phyloP scores from a whole-genome alignment of 805 yeast species.

The Candida sakaeoensis region DNA sequence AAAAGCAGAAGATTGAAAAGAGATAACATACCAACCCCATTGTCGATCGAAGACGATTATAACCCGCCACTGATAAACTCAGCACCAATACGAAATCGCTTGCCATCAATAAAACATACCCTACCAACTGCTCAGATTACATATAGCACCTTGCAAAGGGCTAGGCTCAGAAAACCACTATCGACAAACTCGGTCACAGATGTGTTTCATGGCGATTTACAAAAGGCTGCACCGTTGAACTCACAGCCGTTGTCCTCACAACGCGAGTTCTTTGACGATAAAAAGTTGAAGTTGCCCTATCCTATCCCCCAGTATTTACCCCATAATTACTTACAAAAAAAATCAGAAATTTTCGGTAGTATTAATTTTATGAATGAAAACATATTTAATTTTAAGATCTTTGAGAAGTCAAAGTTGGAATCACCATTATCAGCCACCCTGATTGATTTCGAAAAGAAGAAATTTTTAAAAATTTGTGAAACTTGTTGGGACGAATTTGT shows the following conservation, averaged over 20 bases:
- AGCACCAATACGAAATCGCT: conserved; percentile 25
- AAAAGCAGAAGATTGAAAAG: conserved; percentile 26
- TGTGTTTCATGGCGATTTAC: conserved; percentile 45
- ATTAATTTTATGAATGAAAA: conserved; percentile 35
- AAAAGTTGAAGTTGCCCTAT: conserved; percentile 8
- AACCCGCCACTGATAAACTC: conserved; percentile 25
- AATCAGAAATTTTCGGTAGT: conserved; percentile 31
- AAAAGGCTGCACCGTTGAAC: conserved; percentile 45
- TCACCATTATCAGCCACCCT: conserved; percentile 8
- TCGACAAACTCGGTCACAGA: conserved; percentile 35
- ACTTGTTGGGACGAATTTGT: conserved; percentile 42
- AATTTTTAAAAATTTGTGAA: conserved; percentile 40
- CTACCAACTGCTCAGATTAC: conserved; percentile 11
- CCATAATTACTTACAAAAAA: conserved; percentile 1
- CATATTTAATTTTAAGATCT: conserved; percentile 32
- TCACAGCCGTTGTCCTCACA: conserved; percentile 54
- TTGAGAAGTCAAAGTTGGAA: conserved; percentile 12
- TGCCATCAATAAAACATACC: neutral
- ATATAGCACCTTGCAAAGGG: conserved; percentile 5
- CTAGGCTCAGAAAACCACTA: neutral
- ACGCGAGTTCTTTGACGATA: conserved; percentile 29
- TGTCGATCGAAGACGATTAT: conserved; percentile 12
- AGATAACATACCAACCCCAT: conserved; percentile 30
- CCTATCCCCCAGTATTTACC: conserved; percentile 4
- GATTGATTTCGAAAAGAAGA: conserved; percentile 29